These are phyloP conservation scores for Boletus holoroseus DNA, from an alignment of 1,284 basidiomycete species.

Conservation along the genomic window DNA sequence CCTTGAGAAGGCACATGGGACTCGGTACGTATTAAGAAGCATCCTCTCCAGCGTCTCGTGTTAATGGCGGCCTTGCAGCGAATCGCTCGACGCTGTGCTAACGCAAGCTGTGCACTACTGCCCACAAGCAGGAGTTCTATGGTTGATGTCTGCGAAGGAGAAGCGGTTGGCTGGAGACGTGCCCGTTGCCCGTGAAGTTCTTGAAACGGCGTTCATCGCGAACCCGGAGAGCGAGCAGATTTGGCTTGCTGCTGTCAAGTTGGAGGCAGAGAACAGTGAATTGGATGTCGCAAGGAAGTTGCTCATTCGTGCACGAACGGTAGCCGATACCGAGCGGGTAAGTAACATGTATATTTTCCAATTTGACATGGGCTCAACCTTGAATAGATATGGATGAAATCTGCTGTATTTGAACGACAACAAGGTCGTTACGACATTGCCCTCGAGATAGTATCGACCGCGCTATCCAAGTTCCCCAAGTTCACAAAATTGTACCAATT, in stretches of 20 bases:
- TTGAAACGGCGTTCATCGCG: conserved; percentile 87
- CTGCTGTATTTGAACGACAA: conserved; percentile 89
- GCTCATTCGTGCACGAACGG: conserved; percentile 80
- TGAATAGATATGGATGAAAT: conserved; percentile 96
- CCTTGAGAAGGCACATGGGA: conserved; percentile 87
- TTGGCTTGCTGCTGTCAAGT: conserved; percentile 94
- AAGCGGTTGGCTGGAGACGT: conserved; percentile 89
- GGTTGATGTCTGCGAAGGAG: conserved; percentile 97
- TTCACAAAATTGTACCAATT: conserved; percentile 85
- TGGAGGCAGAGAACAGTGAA: conserved; percentile 93
- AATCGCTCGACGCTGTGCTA: conserved; percentile 77
- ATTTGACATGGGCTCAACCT: not conserved
- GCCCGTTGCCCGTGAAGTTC: conserved; percentile 76
- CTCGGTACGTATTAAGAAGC: conserved; percentile 42
- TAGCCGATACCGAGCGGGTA: conserved; percentile 88
- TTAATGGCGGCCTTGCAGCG: conserved; percentile 38
- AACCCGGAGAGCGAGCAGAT: conserved; percentile 97
- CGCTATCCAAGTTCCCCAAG: conserved; percentile 75
- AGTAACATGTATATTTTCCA: conserved; percentile 25
- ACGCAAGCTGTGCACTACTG: conserved; percentile 81
- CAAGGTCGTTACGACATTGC: conserved; percentile 72
- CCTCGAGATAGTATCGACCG: conserved; percentile 68
- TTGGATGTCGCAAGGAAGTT: conserved; percentile 82
- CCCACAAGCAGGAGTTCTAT: conserved; percentile 91
- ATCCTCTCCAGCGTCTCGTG: not conserved